Conservation (phyloP, 2,329 filamentous ascomycete genomes). For the Cladophialophora yegresii region DNA sequence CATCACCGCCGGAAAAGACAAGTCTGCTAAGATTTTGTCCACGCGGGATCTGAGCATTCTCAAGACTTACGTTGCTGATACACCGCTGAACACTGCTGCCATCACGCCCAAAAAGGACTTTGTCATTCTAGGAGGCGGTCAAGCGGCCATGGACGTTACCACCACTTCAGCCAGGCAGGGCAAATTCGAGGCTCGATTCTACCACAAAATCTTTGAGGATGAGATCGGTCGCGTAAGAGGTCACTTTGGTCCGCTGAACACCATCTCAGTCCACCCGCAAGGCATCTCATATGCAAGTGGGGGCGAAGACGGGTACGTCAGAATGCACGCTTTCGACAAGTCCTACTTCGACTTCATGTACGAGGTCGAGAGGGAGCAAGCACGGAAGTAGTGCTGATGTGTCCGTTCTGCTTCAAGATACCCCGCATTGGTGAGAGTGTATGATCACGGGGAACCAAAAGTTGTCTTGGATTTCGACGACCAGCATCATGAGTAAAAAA, state of each 20-base stretch:
- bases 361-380: slow-evolving; percentile 87
- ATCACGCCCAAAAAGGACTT: slow-evolving; percentile 97
- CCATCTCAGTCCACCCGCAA: slow-evolving; percentile 87
- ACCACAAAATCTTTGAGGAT: slow-evolving; percentile 99
- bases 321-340: slow-evolving; percentile 98
- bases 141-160: slow-evolving; percentile 98
- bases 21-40: slow-evolving; percentile 89
- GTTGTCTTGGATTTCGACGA: background rate
- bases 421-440: slow-evolving; percentile 12
- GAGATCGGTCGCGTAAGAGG: slow-evolving; percentile 96
- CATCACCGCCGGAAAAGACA: slow-evolving; percentile 97
- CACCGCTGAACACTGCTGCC: slow-evolving; percentile 90
- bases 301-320: slow-evolving; percentile 97
- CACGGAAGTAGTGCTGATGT: slow-evolving; percentile 44
- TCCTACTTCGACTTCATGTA: slow-evolving; percentile 98
- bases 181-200: slow-evolving; percentile 99
- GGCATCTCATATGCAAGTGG: slow-evolving; percentile 93
- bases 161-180: slow-evolving; percentile 91
- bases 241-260: slow-evolving; percentile 96
- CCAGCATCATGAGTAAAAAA: background rate
- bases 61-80: slow-evolving; percentile 90
- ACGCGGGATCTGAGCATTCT: slow-evolving; percentile 84
- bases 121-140: slow-evolving; percentile 95
- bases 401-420: slow-evolving; percentile 22
- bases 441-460: slow-evolving; percentile 8